Base-by-base conservation (phyloP, 495 filamentous ascomycete species). In the Penicillium cataractarum region DNA sequence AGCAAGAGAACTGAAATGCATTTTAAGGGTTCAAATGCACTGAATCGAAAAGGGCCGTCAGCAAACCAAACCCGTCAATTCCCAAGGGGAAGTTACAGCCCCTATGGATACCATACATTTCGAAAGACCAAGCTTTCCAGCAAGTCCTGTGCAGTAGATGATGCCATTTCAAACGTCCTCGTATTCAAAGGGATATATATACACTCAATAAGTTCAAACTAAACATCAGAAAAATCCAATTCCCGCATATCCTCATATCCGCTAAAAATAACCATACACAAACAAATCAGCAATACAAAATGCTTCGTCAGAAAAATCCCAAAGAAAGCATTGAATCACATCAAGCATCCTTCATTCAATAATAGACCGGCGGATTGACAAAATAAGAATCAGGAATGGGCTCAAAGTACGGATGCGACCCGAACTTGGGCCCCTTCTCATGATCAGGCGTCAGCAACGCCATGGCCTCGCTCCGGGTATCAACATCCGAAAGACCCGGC, bases 401-500 rank as follows among this genome's bases (percentile, higher is more conserved):
- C 10, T 73, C 73, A 35, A 78, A 71, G 50, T 74, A 72, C 10
- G 64, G 62, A n/a, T 71, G 57, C 2, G 61, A 60, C 8, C 64
- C 64, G 49, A 69, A 75, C 46, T 77, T 77, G 3, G 65, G 55
- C 3, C 66, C 62, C 51, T 74, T 76, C 9, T 77, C 75, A 46
- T 73, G 65, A 39, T 70, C 72, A 3, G 68, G 67, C 22, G 63
- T 68, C 27, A 78, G 53, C 22, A 77, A 55, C 21, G 70, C 44
- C 51, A 69, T 64, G 0, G 64, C 60, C 42, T 77, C 71, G 9
- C 60, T 68, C 0, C 66, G 61, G 12, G 52, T 69, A 46, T 78
- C 72, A 0, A 74, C 55, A n/a, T 78, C 76, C 0, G 64, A 54
- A 51, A 78, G 17, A 0, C 71, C 76, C 2, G 76, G 75, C 69